A percentile compares a stretch with the other conserved stretches of the same genome.
These are phyloP conservation scores for barley (Hordeum vulgare) DNA, from an alignment of 176 grass and related monocot species.

Conservation along the genomic window MorexV3_pseudomolecules_assembly NC_058518.1:402380469-402380968, in stretches of 20 bases:
- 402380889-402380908: not conserved
- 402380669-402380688: not conserved
- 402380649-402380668: not conserved
- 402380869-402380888: not conserved
- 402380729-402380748: not conserved
- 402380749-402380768: conserved; percentile 49
- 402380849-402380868: not conserved
- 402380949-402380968: not conserved
- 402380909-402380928: conserved; percentile 5
- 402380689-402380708: conserved; percentile 5
- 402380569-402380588: not conserved
- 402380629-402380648: not conserved
- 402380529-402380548: not conserved
- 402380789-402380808: conserved; percentile 14
- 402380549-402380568: not conserved
- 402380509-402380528: conserved; percentile 63
- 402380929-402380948: not conserved
- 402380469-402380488: conserved; percentile 98
- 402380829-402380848: conserved; percentile 8
- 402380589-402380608: not conserved
- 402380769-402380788: conserved; percentile 40
- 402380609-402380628: not conserved
- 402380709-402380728: not conserved
- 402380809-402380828: conserved; percentile 15
- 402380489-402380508: conserved; percentile 87